Evolutionary conservation across 2,329 filamentous ascomycete species (phyloP), one percentile per base, ranked within the genome.

Genomic region (Botryotinia calthae): DNA sequence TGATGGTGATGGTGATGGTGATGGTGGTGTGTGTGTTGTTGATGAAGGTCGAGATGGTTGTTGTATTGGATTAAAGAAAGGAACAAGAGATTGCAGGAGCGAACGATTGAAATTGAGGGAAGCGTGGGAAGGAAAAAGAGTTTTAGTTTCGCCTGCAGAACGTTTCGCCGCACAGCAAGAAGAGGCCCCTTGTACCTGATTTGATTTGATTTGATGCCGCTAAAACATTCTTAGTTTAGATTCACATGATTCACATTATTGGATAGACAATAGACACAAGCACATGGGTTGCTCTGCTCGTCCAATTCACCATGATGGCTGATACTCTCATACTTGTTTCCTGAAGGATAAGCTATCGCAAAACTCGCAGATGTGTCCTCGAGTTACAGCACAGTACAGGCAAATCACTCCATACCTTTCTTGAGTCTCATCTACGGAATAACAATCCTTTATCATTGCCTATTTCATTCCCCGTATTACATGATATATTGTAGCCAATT

Each of bases 401-500:
- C 25, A 20, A 51, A 67, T n/a, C 12, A 51, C 37, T 54, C 48
- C 25, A 44, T 12, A 37, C 20, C 34, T 37, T 37, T 51, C 22
- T 25, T 37, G 34, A 28, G 1, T 28, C 16, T 37, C 28, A 66
- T 51, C 63, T 44, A n/a, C 48, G 25, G 4, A 6, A n/a, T 14
- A n/a, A 22, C 16, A 34, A 37, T 37, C 44, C 10, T 18, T 28
- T 14, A 18, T 68, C 42, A 25, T 69, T 59, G 54, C 48, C 34
- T 22, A 42, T 16, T 40, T 40, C 25, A 18, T 9, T n/a, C 18
- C 20, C 6, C 46, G 16, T 22, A n/a, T 71, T 80, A 73, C 74
- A 81, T 81, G 80, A 77, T 73, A 76, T 64, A 48, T 51, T 73
- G 64, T 56, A 65, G 42, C 18, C 59, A 73, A 59, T 73, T 75